Base-by-base conservation (phyloP, 768 basidiomycete genomes). In the Xanthoconium stramineum region DNA sequence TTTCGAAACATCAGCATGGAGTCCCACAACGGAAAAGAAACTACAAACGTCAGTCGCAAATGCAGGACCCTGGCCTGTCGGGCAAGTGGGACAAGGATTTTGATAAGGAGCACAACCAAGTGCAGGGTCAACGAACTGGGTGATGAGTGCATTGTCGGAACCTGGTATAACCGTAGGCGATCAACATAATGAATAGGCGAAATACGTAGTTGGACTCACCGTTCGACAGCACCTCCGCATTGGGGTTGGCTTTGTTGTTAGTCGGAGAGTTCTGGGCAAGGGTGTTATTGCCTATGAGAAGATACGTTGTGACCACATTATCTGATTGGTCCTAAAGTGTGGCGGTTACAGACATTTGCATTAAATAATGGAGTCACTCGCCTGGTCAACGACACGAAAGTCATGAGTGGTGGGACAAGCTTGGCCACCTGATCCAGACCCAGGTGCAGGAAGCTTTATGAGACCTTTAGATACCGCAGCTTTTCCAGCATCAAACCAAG, bases 331-430 rank as follows among this genome's bases (percentile, higher is more conserved):
- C 67, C 68, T 68, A 33, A 24, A 47, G 28, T 6, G 30, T 39
- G 33, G 19, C 3, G 6, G 33, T 60, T 38, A 55, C 19, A 30
- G 51, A 30, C 6, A 15, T 17, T 15, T 46, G 6, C 8, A 11
- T 35, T 20, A 14, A 43, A 9, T 24, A 3, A 28, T 49, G 24
- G 6, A 42, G 19, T 14, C 20, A 12, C 55, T 47, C 29, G 28
- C 67, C 59, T 67, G 68, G 36, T 68, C 67, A 35, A 68, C 68
- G 6, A 68, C 44, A 19, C 67, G 68, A 47, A 68, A 68, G 35
- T 68, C 67, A 29, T 48, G 67, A 19, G 68, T 65, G 19, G 65
- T 65, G 6, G 67, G 67, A 39, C 67, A 68, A 13, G 52, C 57
- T 47, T 69, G 67, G 29, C 59, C 65, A 39, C 37, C 10, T 8